Base-by-base conservation (phyloP, 73 alveolate species). In the Durusdinium trenchii region DNA sequence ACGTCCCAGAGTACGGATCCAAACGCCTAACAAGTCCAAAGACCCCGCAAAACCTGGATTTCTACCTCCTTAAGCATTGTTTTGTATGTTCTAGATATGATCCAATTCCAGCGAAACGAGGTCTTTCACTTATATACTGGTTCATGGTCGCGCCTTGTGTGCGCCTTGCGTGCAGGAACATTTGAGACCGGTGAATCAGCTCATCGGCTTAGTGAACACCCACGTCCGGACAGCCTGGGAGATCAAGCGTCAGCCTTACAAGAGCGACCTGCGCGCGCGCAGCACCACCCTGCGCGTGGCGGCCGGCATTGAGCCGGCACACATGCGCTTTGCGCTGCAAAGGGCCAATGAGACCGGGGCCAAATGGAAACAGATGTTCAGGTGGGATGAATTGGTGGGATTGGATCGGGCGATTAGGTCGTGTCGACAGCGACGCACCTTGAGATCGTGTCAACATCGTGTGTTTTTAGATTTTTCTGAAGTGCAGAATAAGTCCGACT, bases 341-440 rank as follows among this genome's bases (percentile, higher is more conserved):
- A 51, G 98, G 48, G 98, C 98, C 76, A 91, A 91, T 52, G 98
- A 91, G 67, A 91, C 98, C 45, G 98, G 98, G 26, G 98, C 98
- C 90, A 91, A 91, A 60, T 91, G 98, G 98, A 91, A 91, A 35
- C 98, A 91, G 62, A 91, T 91, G 98, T 91, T 90, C 64, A 61
- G 94, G 94, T 36, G 48, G 6, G 9, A 20, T 20, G 64, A 12
- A 54, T 54, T 54, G 64, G 28, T n/a, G n/a, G n/a, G n/a, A n/a
- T n/a, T n/a, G n/a, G n/a, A n/a, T n/a, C n/a, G n/a, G n/a, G n/a
- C n/a, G n/a, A n/a, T n/a, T n/a, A n/a, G n/a, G n/a, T n/a, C n/a
- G n/a, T n/a, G n/a, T n/a, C n/a, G n/a, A n/a, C n/a, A n/a, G n/a
- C n/a, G n/a, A n/a, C n/a, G n/a, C n/a, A n/a, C n/a, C n/a, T n/a